Evolutionary conservation across 179 eudicot species (phyloP).

Genomic region (Pouteria campechiana): DNA sequence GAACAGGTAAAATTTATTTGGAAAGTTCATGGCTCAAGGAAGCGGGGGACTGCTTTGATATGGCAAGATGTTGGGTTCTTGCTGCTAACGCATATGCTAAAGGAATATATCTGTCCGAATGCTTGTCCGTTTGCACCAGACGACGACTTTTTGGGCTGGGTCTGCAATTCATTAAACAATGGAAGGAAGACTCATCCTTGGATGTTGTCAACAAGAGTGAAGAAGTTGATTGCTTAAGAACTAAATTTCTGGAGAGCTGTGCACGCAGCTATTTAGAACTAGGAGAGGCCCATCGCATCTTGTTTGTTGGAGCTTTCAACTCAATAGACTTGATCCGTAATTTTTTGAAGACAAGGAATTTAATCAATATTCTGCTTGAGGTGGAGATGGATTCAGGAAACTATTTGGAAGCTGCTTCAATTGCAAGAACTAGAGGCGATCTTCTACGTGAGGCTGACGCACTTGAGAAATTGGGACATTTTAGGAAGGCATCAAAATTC

Average conservation of each 20-base stretch:
- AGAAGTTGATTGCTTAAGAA: background rate
- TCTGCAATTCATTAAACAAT: constrained; percentile 1
- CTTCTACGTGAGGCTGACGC: constrained; percentile 9
- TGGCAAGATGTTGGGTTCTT: constrained; percentile 3
- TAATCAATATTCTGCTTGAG: constrained; percentile 5
- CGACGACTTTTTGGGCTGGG: constrained; percentile 16
- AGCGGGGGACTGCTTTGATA: constrained; percentile 9
- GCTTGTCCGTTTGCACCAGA: constrained; percentile 11
- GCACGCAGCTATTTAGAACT: constrained; percentile 5
- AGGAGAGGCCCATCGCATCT: constrained; percentile 3
- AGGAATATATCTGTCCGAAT: constrained; percentile 1
- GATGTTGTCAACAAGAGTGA: background rate
- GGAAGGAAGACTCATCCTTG: constrained; percentile 6
- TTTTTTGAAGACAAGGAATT: constrained; percentile 7
- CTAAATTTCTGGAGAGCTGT: constrained; percentile 2
- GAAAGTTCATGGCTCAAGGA: background rate
- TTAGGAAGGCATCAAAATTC: constrained; percentile 2
- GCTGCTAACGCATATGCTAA: constrained; percentile 14
- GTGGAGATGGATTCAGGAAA: constrained; percentile 12
- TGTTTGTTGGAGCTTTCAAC: constrained; percentile 8
- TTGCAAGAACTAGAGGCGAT: constrained; percentile 5
- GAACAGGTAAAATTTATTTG: constrained; percentile 4
- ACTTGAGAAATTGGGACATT: constrained; percentile 4
- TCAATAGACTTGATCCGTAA: constrained; percentile 5
- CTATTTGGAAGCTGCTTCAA: constrained; percentile 1